A percentile compares a stretch with the other conserved stretches of the same genome.
These are phyloP conservation scores for Hyphopichia pseudoburtonii DNA, from an alignment of 1,139 yeast genomes.

Conservation along the genomic window DNA sequence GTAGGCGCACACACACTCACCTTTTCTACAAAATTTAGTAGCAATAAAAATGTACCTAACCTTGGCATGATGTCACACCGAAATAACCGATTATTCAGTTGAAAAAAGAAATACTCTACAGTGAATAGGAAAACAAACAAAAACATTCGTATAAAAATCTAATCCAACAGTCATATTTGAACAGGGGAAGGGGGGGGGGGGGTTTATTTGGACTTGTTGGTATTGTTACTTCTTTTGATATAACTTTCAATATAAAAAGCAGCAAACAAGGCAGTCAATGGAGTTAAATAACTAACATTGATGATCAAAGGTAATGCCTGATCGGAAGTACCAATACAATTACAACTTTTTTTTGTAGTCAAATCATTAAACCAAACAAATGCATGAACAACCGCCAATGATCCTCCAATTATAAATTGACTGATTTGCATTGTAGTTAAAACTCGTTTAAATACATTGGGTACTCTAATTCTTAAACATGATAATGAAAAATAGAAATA, in stretches of 20 bases:
- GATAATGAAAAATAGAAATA: constrained; percentile 69
- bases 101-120: too few relatives aligned
- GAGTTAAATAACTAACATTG: constrained; percentile 67
- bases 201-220: constrained; percentile 4
- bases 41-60: too few relatives aligned
- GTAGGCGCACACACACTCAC: too few relatives aligned
- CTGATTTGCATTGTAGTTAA: constrained; percentile 70
- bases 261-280: constrained; percentile 68
- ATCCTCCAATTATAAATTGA: constrained; percentile 72
- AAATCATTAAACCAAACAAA: constrained; percentile 62
- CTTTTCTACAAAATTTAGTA: too few relatives aligned
- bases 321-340: constrained; percentile 61
- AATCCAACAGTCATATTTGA: too few relatives aligned
- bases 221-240: constrained; percentile 23
- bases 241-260: constrained; percentile 71
- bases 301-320: constrained; percentile 63
- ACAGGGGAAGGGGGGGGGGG: not conserved
- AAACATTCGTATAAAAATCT: too few relatives aligned
- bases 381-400: constrained; percentile 62
- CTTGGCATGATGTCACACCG: too few relatives aligned
- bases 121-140: too few relatives aligned
- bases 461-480: constrained; percentile 61
- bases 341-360: constrained; percentile 40
- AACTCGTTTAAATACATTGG: constrained; percentile 55
- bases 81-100: too few relatives aligned